Conservation (phyloP, 345 rosid genomes). For the Cardamine chenopodiifolia region DNA sequence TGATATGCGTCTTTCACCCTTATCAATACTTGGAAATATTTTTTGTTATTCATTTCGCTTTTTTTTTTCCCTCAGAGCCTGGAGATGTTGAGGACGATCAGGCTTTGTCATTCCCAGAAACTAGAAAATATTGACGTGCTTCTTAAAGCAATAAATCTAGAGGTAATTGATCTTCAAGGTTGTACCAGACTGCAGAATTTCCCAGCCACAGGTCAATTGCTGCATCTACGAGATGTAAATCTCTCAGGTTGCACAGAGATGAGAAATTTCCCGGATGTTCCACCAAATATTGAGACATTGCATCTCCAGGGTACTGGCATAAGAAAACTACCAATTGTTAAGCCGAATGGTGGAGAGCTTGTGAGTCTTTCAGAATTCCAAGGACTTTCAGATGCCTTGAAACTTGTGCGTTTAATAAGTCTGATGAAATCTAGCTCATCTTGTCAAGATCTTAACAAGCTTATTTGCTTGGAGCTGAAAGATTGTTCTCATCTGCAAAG, state of each 20-base stretch:
- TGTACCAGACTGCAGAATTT: no score
- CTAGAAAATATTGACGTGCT: background rate
- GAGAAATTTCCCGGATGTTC: background rate
- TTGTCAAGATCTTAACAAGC: constrained; percentile 2
- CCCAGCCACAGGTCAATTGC: no score
- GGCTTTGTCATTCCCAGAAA: constrained; percentile 1
- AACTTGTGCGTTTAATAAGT: background rate
- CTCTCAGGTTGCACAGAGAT: no score
- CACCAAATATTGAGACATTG: constrained; percentile 8
- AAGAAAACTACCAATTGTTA: background rate
- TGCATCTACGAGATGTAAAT: no score
- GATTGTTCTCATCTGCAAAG: background rate
- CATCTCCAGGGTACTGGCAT: constrained; percentile 3
- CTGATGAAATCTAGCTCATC: background rate
- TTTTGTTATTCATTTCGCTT: background rate
- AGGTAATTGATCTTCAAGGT: no score
- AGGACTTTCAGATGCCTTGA: background rate
- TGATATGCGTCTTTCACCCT: background rate
- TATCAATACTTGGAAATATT: background rate
- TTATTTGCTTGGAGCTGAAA: constrained; percentile 11
- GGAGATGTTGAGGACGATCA: background rate
- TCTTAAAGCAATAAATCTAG: background rate
- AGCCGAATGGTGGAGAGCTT: background rate
- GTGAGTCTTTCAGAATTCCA: background rate
- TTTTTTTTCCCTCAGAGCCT: background rate